Percentiles rank a stretch among this genome's conserved stretches.
These are phyloP conservation scores for Trichomonas gallinae DNA, from an alignment of 208 protist genomes.

Conservation along the genomic window DNA sequence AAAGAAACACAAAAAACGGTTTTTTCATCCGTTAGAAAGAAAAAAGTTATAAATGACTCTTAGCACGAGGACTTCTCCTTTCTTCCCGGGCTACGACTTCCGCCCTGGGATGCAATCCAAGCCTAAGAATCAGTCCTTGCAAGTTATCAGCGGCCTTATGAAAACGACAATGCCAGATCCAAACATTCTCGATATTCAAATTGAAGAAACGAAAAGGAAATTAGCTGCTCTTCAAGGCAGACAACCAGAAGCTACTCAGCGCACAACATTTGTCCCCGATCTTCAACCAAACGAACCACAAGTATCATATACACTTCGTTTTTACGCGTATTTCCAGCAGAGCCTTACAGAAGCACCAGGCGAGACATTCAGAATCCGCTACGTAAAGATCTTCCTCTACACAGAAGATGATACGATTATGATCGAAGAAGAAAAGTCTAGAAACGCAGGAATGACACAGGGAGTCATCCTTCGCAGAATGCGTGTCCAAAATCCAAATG, in stretches of 20 bases:
- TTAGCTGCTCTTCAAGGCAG: background rate
- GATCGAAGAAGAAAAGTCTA: constrained; percentile 65
- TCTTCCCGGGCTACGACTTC: background rate
- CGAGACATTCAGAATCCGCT: constrained; percentile 66
- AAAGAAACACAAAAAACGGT: background rate
- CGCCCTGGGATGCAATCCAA: background rate
- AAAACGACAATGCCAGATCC: background rate
- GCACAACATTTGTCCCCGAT: background rate
- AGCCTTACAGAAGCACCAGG: constrained; percentile 63
- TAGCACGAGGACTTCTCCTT: background rate
- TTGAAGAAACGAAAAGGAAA: background rate
- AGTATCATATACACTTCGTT: constrained; percentile 59
- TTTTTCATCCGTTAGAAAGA: background rate
- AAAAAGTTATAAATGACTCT: background rate
- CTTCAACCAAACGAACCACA: too few species aligned
- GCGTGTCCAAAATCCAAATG: background rate
- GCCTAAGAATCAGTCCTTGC: background rate
- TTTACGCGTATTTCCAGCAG: constrained; percentile 78
- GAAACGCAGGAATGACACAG: constrained; percentile 72
- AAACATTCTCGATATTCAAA: background rate
- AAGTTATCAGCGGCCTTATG: background rate
- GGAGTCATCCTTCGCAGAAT: constrained; percentile 60
- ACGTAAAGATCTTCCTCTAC: constrained; percentile 71
- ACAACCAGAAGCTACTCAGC: background rate
- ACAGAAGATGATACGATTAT: constrained; percentile 74